phyloP scores from a whole-genome alignment of 257 asterid genomes.

The Coffea eugenioides region DNA sequence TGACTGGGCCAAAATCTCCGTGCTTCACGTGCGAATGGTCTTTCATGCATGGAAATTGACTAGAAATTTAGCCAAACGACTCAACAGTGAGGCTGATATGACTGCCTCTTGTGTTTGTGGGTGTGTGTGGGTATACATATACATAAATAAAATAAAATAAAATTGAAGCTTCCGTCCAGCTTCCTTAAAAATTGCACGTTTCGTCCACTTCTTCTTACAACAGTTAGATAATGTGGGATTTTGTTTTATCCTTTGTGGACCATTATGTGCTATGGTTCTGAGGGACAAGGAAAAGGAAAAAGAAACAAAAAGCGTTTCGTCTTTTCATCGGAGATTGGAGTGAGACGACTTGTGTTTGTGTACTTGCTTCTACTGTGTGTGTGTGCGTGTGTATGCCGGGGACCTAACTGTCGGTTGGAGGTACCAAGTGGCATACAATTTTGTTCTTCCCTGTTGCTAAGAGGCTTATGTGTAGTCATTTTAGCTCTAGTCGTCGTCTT shows the following conservation, averaged over 20 bases:
- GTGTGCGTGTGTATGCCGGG: too few species aligned
- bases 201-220: background rate
- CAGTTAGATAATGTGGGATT: slow-evolving; percentile 8
- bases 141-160: too few species aligned
- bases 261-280: background rate
- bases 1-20: slow-evolving; percentile 3
- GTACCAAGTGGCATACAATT: background rate
- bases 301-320: background rate
- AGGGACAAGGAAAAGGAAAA: slow-evolving; percentile 3
- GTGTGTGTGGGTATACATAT: too few species aligned
- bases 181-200: slow-evolving; percentile 21
- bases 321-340: background rate
- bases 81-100: background rate
- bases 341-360: background rate
- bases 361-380: background rate
- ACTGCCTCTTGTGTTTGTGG: background rate
- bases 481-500: too few species aligned
- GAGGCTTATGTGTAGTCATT: too few species aligned
- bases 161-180: slow-evolving; percentile 11
- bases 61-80: background rate
- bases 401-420: slow-evolving; percentile 11
- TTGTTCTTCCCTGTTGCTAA: too few species aligned
- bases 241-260: slow-evolving; percentile 15
- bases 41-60: slow-evolving; percentile 10
- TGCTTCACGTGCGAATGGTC: slow-evolving; percentile 22